phyloP scores from a whole-genome alignment of 495 filamentous ascomycete species.

The Cercophora newfieldiana region DNA sequence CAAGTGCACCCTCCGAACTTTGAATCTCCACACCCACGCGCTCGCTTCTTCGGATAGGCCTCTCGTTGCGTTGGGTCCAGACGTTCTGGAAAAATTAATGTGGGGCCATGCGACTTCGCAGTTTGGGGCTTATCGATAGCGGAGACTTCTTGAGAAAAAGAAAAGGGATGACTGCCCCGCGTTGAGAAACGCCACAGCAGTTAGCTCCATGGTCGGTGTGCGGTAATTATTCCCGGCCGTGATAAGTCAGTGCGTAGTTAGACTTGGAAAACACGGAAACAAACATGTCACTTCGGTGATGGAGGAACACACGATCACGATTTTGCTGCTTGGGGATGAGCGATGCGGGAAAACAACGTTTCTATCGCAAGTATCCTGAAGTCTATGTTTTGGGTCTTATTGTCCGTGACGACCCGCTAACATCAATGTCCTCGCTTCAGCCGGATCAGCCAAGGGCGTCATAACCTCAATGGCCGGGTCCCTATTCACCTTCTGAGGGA shows the following conservation, averaged over 20 bases:
- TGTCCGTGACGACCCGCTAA: background rate
- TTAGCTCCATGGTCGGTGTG: background rate
- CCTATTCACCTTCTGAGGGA: slow-evolving; percentile 65
- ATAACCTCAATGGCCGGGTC: slow-evolving; percentile 34
- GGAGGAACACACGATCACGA: slow-evolving; percentile 56
- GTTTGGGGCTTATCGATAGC: background rate
- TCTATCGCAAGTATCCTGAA: slow-evolving; percentile 66
- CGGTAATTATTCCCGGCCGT: background rate
- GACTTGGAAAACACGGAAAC: background rate
- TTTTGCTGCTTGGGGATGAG: slow-evolving; percentile 78
- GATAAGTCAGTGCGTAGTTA: background rate
- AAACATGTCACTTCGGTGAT: slow-evolving; percentile 24
- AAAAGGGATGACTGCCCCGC: background rate
- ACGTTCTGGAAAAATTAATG: background rate
- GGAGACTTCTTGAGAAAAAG: background rate
- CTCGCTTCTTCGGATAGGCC: background rate
- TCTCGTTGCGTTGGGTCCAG: background rate
- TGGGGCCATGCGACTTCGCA: background rate
- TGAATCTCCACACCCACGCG: background rate
- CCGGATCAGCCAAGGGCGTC: slow-evolving; percentile 48
- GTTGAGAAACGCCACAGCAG: background rate
- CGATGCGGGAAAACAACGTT: slow-evolving; percentile 86
- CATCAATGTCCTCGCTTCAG: slow-evolving; percentile 29
- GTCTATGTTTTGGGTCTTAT: background rate
- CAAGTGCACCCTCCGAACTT: background rate